Percentiles rank a stretch among this genome's conserved stretches.
These are phyloP conservation scores for Chrysanthemum makinoi DNA, from an alignment of 129 eudicot species.

Conservation along the genomic window DNA sequence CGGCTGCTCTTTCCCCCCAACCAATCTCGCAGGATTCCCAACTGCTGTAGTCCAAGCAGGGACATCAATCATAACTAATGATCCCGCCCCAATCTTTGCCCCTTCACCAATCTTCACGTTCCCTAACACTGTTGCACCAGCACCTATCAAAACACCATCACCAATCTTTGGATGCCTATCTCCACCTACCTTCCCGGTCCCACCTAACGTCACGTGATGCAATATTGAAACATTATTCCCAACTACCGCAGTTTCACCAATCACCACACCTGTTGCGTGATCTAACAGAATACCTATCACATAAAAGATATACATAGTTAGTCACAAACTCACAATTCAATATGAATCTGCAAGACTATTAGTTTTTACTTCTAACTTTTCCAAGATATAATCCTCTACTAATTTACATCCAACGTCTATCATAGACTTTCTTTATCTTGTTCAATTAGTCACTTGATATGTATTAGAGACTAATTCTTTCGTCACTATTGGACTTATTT, in stretches of 20 bases:
- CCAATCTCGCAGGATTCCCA: constrained; percentile 78
- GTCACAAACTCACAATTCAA: too few relatives aligned
- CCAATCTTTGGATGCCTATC: constrained; percentile 86
- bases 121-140: constrained; percentile 79
- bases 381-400: too few relatives aligned
- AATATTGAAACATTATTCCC: constrained; percentile 73
- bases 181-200: constrained; percentile 68
- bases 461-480: too few relatives aligned
- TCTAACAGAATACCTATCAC: constrained; percentile 38
- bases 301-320: too few relatives aligned
- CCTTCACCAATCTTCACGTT: constrained; percentile 67
- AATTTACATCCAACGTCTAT: too few relatives aligned
- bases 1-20: constrained; percentile 71
- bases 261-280: constrained; percentile 80
- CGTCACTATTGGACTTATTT: too few relatives aligned
- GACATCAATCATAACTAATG: constrained; percentile 74
- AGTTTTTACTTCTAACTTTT: too few relatives aligned
- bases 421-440: too few relatives aligned
- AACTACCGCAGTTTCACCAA: constrained; percentile 80
- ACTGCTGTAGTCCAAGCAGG: constrained; percentile 85
- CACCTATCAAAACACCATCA: constrained; percentile 78
- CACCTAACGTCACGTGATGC: constrained; percentile 88
- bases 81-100: constrained; percentile 83
- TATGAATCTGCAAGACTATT: too few relatives aligned
- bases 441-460: too few relatives aligned